phyloP scores from a whole-genome alignment of 176 grass and related monocot genomes.

The Saccharum officinarum region DNA sequence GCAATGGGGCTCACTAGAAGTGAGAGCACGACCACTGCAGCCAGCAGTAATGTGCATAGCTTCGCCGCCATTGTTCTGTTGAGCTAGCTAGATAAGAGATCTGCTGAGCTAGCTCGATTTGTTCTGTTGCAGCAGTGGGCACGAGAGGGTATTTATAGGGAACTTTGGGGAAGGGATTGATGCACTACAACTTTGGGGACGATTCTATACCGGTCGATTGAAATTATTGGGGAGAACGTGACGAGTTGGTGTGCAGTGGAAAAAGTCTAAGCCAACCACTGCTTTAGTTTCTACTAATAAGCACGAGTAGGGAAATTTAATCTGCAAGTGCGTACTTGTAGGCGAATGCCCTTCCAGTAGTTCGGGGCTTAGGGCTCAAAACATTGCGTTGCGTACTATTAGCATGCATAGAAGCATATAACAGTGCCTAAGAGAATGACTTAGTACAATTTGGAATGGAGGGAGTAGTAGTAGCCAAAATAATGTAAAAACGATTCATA shows the following conservation, averaged over 20 bases:
- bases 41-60: constrained; percentile 10
- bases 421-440: too few species aligned
- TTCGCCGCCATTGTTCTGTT: constrained; percentile 43
- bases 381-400: background rate
- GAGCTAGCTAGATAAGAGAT: background rate
- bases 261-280: background rate
- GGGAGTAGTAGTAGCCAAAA: too few species aligned
- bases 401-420: too few species aligned
- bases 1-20: constrained; percentile 47
- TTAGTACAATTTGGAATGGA: too few species aligned
- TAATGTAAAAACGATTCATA: too few species aligned
- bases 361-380: background rate
- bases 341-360: background rate
- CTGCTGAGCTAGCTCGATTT: constrained; percentile 23
- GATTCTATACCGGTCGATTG: constrained; percentile 7
- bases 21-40: constrained; percentile 20
- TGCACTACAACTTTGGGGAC: constrained; percentile 25
- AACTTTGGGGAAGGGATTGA: background rate
- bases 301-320: background rate
- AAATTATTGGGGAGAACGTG: constrained; percentile 62
- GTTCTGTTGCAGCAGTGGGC: constrained; percentile 28
- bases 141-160: constrained; percentile 34
- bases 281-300: background rate
- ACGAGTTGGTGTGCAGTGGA: constrained; percentile 27
- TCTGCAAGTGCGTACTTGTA: background rate